These are phyloP conservation scores for Ophiostoma perfectum DNA, from an alignment of 2,329 filamentous ascomycete species.

Conservation along the genomic window DNA sequence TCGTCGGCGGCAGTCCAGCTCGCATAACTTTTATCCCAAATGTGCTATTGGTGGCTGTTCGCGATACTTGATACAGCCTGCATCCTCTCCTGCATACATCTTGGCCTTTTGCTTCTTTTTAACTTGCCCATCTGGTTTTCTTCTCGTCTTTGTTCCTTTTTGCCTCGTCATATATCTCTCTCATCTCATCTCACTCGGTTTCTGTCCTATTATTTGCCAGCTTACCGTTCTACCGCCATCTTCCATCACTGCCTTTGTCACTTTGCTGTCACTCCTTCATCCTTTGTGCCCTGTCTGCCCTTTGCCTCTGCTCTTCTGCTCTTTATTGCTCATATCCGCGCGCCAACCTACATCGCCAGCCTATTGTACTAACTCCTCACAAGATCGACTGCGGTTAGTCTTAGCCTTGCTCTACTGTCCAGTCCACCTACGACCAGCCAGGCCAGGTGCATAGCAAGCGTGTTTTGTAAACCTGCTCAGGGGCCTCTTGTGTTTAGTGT, in stretches of 20 bases:
- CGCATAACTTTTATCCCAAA: background rate
- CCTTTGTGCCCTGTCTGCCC: background rate
- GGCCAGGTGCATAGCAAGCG: background rate
- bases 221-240: background rate
- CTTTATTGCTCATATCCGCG: conserved; percentile 12
- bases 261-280: background rate
- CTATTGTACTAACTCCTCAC: background rate
- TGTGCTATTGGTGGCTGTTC: conserved; percentile 11
- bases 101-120: background rate
- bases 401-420: background rate
- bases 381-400: background rate
- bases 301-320: conserved; percentile 3
- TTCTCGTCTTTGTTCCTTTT: background rate
- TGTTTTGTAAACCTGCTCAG: conserved; percentile 10
- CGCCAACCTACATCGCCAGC: background rate
- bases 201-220: background rate
- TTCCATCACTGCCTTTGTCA: background rate
- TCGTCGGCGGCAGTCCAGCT: conserved; percentile 7
- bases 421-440: background rate
- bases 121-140: conserved; percentile 8
- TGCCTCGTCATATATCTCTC: background rate
- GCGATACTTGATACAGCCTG: conserved; percentile 1
- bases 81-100: conserved; percentile 10
- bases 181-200: background rate
- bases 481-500: background rate